phyloP scores from a whole-genome alignment of 2,329 filamentous ascomycete genomes.

The Sporothrix brunneoviolacea region DNA sequence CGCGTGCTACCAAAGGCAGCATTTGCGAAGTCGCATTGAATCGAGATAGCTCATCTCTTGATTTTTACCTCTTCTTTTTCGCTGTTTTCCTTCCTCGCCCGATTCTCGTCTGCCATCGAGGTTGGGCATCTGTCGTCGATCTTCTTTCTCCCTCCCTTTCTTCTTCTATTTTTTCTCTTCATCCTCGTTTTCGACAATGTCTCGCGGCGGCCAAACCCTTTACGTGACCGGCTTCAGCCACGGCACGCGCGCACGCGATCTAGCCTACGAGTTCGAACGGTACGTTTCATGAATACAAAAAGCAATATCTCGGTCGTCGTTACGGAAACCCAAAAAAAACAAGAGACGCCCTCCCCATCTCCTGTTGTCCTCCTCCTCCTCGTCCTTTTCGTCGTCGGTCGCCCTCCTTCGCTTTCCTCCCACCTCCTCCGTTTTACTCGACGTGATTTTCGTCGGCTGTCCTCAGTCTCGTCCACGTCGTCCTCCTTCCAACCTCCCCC shows the following conservation, averaged over 20 bases:
- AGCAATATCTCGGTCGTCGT: not conserved
- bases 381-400: constrained; percentile 4
- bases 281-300: constrained; percentile 57
- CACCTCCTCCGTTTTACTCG: too few relatives aligned
- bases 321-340: not conserved
- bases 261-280: constrained; percentile 99
- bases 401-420: constrained; percentile 18
- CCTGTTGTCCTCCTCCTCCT: constrained; percentile 21
- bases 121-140: not conserved
- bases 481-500: not conserved
- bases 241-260: constrained; percentile 95
- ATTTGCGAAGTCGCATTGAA: not conserved
- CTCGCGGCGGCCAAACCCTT: constrained; percentile 86
- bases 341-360: constrained; percentile 22
- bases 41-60: not conserved
- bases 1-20: too few relatives aligned
- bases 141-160: not conserved
- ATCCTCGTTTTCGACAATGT: constrained; percentile 52
- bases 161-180: constrained; percentile 5
- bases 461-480: constrained; percentile 2
- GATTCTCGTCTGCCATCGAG: too few relatives aligned
- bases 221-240: constrained; percentile 99
- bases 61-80: not conserved
- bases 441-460: not conserved
- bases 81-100: not conserved